Evolutionary conservation across 495 filamentous ascomycete species (phyloP).

Genomic region (Aspergillus bridgeri): DNA sequence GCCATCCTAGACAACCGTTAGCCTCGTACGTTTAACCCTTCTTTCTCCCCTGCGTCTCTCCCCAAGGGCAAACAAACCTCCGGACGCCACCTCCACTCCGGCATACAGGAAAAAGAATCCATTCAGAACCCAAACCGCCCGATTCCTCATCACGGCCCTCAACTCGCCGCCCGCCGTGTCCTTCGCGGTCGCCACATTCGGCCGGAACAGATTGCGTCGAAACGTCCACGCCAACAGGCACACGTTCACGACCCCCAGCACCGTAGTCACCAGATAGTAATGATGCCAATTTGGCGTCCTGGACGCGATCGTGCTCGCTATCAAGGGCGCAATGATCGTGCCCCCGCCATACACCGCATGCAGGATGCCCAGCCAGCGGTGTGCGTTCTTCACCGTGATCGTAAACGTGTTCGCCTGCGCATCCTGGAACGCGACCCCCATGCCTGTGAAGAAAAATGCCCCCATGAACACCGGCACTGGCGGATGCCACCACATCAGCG

Average conservation of each 20-base stretch:
- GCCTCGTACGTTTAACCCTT: not conserved
- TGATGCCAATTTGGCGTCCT: constrained; percentile 21
- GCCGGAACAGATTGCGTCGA: constrained; percentile 19
- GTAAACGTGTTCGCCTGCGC: constrained; percentile 52
- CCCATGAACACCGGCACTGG: constrained; percentile 45
- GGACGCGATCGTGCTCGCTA: constrained; percentile 45
- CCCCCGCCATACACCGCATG: constrained; percentile 55
- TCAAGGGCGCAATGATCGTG: constrained; percentile 47
- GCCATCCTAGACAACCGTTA: constrained; percentile 50
- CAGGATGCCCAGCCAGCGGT: constrained; percentile 55
- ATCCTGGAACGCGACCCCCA: constrained; percentile 53
- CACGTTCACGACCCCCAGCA: constrained; percentile 16
- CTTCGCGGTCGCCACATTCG: constrained; percentile 19
- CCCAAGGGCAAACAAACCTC: constrained; percentile 27
- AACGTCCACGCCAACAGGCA: constrained; percentile 20
- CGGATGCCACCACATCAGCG: constrained; percentile 46
- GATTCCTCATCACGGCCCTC: constrained; percentile 17
- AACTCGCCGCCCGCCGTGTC: constrained; percentile 20
- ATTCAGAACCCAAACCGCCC: constrained; percentile 45
- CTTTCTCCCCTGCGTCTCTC: too few species aligned
- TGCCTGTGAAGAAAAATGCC: constrained; percentile 46
- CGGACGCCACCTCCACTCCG: constrained; percentile 42
- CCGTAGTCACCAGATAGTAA: constrained; percentile 20
- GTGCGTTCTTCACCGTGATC: constrained; percentile 39
- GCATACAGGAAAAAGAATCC: constrained; percentile 51